Evolutionary conservation across 129 eudicot genomes (phyloP), one percentile per base, ranked within the genome.

Genomic region (Kitagawia praeruptora): DNA sequence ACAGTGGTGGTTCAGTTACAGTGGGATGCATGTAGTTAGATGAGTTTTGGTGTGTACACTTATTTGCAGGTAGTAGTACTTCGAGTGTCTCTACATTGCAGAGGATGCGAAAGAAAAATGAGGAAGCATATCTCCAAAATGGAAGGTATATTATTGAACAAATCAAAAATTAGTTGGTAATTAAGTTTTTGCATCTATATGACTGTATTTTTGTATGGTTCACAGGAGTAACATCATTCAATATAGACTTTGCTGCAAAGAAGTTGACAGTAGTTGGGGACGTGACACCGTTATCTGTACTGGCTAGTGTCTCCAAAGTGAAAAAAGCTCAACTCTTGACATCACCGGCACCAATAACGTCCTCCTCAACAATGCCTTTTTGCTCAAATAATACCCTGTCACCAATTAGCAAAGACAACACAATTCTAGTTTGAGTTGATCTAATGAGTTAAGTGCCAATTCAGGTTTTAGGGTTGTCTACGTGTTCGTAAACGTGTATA

Each of bases 41-140:
- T n/a, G 78, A 70, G 38, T 47, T 67, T 27, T 11, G 51, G 31
- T 70, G 54, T 31, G 16, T 77, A 34, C 2, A 0, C 74, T 81
- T 80, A 71, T 28, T 74, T 58, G 87, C 98, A 93, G 98, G 96
- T 90, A 41, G 97, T 96, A 63, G 97, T 96, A 63, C 79, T 96
- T 25, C 87, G 93, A 81, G 98, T 96, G 64, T 93, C 99, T 23
- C 82, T 96, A 74, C 99, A 96, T 85, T 96, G 99, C 87, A 92
- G 86, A 91, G 99, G 99, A 27, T 96, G 99, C 70, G 99, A 92
- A 80, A 89, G 89, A 75, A 96, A 96, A 78, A 87, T 96, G 97
- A 87, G 85, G 74, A 96, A 96, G 70, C 99, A 96, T 48, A 82
- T 96, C 74, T 90, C 97, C 53, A 87, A 87, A 85, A 90, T 92